Evolutionary conservation across 257 asterid species (phyloP).

Genomic region (Fraxinus americana): DNA sequence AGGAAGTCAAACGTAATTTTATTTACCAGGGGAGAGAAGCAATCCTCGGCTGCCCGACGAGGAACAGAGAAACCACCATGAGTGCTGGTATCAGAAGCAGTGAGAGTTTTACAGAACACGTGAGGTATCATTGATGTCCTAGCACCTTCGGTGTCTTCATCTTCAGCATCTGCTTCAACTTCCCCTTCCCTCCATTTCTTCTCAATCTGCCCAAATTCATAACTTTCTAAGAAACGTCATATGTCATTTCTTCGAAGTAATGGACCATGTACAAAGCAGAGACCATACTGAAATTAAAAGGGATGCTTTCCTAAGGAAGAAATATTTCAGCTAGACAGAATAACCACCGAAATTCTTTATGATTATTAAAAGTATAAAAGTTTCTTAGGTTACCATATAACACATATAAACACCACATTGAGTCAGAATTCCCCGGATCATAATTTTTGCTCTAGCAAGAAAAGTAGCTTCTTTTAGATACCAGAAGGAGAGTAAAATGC

Average conservation of each 20-base stretch:
- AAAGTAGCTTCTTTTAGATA: conserved; percentile 21
- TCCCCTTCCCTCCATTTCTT: conserved; percentile 72
- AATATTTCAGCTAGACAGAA: not conserved
- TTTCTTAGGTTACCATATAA: conserved; percentile 7
- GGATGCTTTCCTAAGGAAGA: not conserved
- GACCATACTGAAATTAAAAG: not conserved
- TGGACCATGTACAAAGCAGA: not conserved
- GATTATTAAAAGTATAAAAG: conserved; percentile 13
- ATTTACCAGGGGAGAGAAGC: conserved; percentile 91
- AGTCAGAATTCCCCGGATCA: conserved; percentile 17
- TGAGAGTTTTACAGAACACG: conserved; percentile 96
- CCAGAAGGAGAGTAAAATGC: conserved; percentile 11
- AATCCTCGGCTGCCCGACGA: conserved; percentile 96
- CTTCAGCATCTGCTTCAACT: conserved; percentile 54
- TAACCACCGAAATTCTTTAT: conserved; percentile 2
- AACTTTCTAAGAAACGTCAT: conserved; percentile 15
- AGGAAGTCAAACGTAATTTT: not conserved
- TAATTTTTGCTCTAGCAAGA: conserved; percentile 22
- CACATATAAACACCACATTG: conserved; percentile 8
- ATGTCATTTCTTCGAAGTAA: not conserved
- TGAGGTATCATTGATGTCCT: conserved; percentile 72
- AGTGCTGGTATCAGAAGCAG: conserved; percentile 96
- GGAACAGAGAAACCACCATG: conserved; percentile 99
- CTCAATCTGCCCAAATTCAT: conserved; percentile 40
- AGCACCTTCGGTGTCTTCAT: conserved; percentile 56